Evolutionary conservation across 768 basidiomycete species (phyloP).

Genomic region (Phylloporus sp.): DNA sequence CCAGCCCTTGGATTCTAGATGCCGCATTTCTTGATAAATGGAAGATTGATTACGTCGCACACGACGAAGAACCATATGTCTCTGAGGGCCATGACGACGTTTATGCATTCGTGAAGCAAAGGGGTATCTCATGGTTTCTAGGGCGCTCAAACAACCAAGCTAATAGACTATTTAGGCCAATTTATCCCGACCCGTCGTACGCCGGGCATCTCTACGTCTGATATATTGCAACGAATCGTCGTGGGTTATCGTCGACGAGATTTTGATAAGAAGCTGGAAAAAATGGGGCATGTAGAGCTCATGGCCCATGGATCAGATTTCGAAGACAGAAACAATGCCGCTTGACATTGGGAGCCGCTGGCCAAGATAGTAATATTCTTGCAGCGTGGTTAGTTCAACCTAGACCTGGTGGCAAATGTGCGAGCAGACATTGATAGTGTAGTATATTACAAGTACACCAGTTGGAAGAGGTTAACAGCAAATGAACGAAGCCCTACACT

Average conservation of each 20-base stretch:
- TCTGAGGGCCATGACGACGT: slow-evolving; percentile 81
- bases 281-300: slow-evolving; percentile 78
- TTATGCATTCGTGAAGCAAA: slow-evolving; percentile 74
- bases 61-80: slow-evolving; percentile 89
- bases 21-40: slow-evolving; percentile 79
- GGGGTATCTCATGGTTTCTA: slow-evolving; percentile 48
- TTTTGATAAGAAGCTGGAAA: slow-evolving; percentile 86
- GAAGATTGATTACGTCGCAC: slow-evolving; percentile 94
- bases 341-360: not conserved
- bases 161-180: slow-evolving; percentile 53
- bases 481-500: not conserved
- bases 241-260: slow-evolving; percentile 77
- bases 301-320: slow-evolving; percentile 49
- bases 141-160: not conserved
- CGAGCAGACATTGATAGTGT: not conserved
- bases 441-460: slow-evolving; percentile 8
- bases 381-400: not conserved
- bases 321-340: slow-evolving; percentile 11
- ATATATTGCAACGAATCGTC: slow-evolving; percentile 89
- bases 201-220: slow-evolving; percentile 90
- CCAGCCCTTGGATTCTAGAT: slow-evolving; percentile 88
- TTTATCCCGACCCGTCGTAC: slow-evolving; percentile 96
- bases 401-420: slow-evolving; percentile 1
- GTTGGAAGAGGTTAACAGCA: not conserved
- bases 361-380: not conserved